These are phyloP conservation scores for Calonectria multiphialidica DNA, from an alignment of 2,329 filamentous ascomycete species.

Conservation along the genomic window DNA sequence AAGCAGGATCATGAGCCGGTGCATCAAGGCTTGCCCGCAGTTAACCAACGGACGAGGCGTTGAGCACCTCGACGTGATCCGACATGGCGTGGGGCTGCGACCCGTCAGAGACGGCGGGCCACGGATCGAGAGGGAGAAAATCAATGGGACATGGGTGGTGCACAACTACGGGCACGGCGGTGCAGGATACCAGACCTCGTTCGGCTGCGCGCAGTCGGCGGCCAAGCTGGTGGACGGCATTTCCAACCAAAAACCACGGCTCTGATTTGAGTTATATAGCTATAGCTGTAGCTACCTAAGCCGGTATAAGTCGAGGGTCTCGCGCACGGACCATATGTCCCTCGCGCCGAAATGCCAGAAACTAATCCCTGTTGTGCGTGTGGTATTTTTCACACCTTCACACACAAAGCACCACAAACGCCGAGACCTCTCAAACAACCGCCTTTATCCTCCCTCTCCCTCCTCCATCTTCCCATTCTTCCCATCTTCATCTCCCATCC, in stretches of 20 bases:
- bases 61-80: conserved; percentile 78
- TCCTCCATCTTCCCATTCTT: background rate
- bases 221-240: conserved; percentile 28
- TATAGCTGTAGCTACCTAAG: background rate
- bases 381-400: conserved; percentile 26
- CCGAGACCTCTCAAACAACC: conserved; percentile 18
- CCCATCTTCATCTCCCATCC: conserved; percentile 20
- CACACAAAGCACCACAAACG: conserved; percentile 26
- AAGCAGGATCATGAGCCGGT: conserved; percentile 82
- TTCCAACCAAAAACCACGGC: background rate
- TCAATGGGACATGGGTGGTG: conserved; percentile 71
- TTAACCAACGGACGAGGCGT: conserved; percentile 75
- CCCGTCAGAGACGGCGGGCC: conserved; percentile 80
- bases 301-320: background rate
- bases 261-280: conserved; percentile 9
- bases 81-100: conserved; percentile 84
- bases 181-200: conserved; percentile 74
- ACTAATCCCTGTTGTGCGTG: conserved; percentile 22
- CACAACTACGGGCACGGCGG: conserved; percentile 85
- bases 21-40: conserved; percentile 72
- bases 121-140: conserved; percentile 72
- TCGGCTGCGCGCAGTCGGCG: conserved; percentile 29
- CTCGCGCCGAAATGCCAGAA: conserved; percentile 13
- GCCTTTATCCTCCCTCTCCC: conserved; percentile 20
- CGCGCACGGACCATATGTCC: conserved; percentile 25